Conservation (phyloP, 164 flowering plant genomes). For the Aristolochia californica region DNA sequence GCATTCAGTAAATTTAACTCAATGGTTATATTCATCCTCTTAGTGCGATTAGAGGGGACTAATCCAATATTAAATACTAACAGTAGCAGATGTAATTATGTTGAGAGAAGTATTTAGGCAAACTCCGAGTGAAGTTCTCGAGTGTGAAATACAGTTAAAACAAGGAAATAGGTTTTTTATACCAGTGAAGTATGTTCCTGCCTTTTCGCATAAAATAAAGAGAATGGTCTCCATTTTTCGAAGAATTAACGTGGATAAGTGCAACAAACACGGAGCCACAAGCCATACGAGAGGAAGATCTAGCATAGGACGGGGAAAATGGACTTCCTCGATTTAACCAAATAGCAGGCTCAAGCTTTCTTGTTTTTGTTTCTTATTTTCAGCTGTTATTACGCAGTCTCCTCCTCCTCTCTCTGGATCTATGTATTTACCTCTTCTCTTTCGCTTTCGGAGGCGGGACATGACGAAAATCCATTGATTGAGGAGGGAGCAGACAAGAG, state of each 20-base stretch:
- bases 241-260: conserved; percentile 6
- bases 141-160: background rate
- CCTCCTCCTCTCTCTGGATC: background rate
- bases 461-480: no score
- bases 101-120: no score
- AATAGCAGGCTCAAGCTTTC: conserved; percentile 15
- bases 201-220: background rate
- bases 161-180: no score
- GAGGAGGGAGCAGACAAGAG: no score
- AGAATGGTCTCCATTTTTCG: background rate
- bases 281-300: conserved; percentile 8
- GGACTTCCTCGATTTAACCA: conserved; percentile 18
- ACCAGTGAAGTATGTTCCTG: background rate
- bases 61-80: no score
- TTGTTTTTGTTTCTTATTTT: conserved; percentile 8
- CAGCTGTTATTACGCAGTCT: background rate
- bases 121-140: no score
- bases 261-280: conserved; percentile 27
- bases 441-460: background rate
- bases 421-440: conserved; percentile 2
- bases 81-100: no score
- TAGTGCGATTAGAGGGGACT: no score
- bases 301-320: no score
- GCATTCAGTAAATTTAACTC: no score
- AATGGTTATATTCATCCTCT: no score